Conservation (phyloP, 768 basidiomycete species). For the Kwoniella heveanensis region DNA sequence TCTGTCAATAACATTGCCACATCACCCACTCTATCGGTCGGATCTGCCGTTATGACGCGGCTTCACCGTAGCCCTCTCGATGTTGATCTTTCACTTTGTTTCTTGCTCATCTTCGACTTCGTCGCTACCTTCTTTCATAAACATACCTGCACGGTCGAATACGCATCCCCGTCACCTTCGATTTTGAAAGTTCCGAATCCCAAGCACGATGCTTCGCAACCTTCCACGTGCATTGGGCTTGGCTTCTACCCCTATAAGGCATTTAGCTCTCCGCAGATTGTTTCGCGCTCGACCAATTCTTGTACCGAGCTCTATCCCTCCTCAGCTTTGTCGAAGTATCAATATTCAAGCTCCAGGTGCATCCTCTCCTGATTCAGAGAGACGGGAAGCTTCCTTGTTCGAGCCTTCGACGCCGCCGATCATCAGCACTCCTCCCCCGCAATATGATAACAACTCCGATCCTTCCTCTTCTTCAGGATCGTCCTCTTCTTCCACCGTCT, state of each 20-base stretch:
- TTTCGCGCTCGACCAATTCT: background rate
- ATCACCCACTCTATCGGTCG: background rate
- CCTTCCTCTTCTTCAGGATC: background rate
- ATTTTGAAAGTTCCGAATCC: too few relatives aligned
- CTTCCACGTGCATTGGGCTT: background rate
- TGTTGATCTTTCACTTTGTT: background rate
- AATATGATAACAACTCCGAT: background rate
- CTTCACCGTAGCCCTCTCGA: background rate
- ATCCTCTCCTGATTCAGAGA: background rate
- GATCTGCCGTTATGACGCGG: conserved; percentile 1
- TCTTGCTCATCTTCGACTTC: background rate
- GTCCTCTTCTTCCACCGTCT: background rate
- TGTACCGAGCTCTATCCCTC: conserved; percentile 4
- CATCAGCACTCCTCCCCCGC: background rate
- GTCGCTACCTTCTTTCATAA: too few relatives aligned
- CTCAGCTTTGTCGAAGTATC: conserved; percentile 2
- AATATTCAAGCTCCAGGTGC: conserved; percentile 10
- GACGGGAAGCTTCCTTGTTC: background rate
- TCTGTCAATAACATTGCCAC: background rate
- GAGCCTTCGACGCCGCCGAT: conserved; percentile 9
- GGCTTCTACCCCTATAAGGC: background rate
- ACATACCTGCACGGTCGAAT: too few relatives aligned
- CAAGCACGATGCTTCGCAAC: background rate
- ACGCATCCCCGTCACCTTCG: too few relatives aligned
- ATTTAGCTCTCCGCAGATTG: background rate